These are phyloP conservation scores for Plectranthus barbatus DNA, from an alignment of 257 asterid genomes.

Conservation along the genomic window DNA sequence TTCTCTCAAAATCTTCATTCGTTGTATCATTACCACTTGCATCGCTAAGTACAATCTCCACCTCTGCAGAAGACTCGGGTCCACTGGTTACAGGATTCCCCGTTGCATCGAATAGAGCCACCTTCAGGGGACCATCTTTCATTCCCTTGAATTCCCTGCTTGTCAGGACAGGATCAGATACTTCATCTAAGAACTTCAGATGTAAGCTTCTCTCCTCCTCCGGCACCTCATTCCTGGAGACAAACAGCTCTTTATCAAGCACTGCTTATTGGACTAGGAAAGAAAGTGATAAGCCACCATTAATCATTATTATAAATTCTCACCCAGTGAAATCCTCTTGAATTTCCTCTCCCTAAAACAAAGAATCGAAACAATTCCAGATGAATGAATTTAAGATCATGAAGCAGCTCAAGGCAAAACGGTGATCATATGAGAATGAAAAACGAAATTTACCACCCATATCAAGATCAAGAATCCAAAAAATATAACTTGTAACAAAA, in stretches of 20 bases:
- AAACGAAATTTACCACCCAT: background rate
- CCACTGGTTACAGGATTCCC: constrained; percentile 19
- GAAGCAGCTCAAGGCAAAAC: background rate
- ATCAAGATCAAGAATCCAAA: background rate
- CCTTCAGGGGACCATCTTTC: constrained; percentile 8
- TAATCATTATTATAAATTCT: constrained; percentile 6
- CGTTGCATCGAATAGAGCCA: constrained; percentile 30
- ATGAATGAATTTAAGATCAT: background rate
- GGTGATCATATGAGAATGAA: background rate
- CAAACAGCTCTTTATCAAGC: background rate
- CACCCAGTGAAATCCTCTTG: constrained; percentile 22
- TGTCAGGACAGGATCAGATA: constrained; percentile 26
- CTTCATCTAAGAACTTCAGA: constrained; percentile 34
- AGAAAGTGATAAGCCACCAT: no score
- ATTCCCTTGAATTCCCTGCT: constrained; percentile 25
- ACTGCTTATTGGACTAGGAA: background rate
- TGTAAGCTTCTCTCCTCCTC: constrained; percentile 22
- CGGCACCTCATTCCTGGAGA: constrained; percentile 21
- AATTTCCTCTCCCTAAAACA: constrained; percentile 40
- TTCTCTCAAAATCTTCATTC: constrained; percentile 22
- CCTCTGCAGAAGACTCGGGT: constrained; percentile 31
- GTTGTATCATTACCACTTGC: constrained; percentile 20
- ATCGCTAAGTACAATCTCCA: constrained; percentile 34
- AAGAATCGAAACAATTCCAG: background rate
- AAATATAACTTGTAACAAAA: background rate